Evolutionary conservation across 441 rosid species (phyloP), one percentile per base, ranked within the genome.

Genomic region (Hura crepitans): DNA sequence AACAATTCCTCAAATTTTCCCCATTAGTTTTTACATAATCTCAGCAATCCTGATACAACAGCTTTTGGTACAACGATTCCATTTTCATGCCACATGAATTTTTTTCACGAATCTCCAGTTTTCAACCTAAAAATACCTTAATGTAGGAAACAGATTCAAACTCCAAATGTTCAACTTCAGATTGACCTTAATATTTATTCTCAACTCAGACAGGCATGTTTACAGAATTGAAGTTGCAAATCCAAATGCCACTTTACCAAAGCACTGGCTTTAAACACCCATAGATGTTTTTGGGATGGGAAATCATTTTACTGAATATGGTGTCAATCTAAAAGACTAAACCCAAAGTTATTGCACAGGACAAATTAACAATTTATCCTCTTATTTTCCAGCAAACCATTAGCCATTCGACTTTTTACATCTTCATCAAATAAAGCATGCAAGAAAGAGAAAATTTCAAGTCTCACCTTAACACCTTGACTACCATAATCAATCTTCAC

Each of bases 171-270:
- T n/a, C n/a, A n/a, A n/a, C n/a, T n/a, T n/a, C n/a, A n/a, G n/a
- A n/a, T n/a, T n/a, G n/a, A n/a, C n/a, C 10, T 55, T 17, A 20
- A 47, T 4, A 31, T 31, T 33, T 8, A n/a, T n/a, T n/a, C n/a
- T n/a, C n/a, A n/a, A n/a, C n/a, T n/a, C n/a, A n/a, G 7, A 9
- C 8, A 30, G 58, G 45, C 46, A 69, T 33, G n/a, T 30, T 30
- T 12, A 49, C 31, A 8, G 25, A 35, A 15, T 22, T 49, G 35
- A 2, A n/a, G 27, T 14, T 49, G 60, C 59, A 50, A 33, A 28
- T 66, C 65, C 59, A 50, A 66, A 28, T 17, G 51, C 42, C 59
- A 31, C 58, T 64, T 27, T 17, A 18, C 6, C 68, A 64, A 64
- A 27, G 17, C n/a, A 28, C 35, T 46, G 35, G n/a, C n/a, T n/a